phyloP scores from a whole-genome alignment of 768 basidiomycete species.

The Myochromella boudieri region DNA sequence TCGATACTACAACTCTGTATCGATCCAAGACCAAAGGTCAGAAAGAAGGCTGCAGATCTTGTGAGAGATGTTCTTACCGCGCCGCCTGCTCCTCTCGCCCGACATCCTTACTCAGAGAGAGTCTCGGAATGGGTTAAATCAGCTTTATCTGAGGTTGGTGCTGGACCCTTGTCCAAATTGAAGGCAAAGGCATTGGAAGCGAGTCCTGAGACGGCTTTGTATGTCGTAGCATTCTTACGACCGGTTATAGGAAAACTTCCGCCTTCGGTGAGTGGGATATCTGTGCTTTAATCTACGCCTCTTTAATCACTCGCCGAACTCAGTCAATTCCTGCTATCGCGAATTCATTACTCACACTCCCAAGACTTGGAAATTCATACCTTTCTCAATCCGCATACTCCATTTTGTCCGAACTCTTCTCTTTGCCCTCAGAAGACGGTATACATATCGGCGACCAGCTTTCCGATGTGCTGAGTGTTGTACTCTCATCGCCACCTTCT shows the following conservation, averaged over 20 bases:
- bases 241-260: slow-evolving; percentile 63
- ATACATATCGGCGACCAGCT: slow-evolving; percentile 53
- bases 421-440: slow-evolving; percentile 49
- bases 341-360: slow-evolving; percentile 72
- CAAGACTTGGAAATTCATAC: slow-evolving; percentile 86
- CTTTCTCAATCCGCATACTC: slow-evolving; percentile 87
- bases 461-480: slow-evolving; percentile 59
- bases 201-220: slow-evolving; percentile 73
- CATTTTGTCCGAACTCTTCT: slow-evolving; percentile 80
- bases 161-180: slow-evolving; percentile 58
- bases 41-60: slow-evolving; percentile 86
- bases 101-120: slow-evolving; percentile 85
- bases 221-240: slow-evolving; percentile 71
- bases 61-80: slow-evolving; percentile 73
- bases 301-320: neutral
- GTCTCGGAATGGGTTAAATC: slow-evolving; percentile 78
- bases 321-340: slow-evolving; percentile 78
- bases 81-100: slow-evolving; percentile 73
- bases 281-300: neutral
- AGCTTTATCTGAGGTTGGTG: slow-evolving; percentile 63
- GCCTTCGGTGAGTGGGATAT: slow-evolving; percentile 56
- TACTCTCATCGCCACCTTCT: slow-evolving; percentile 68
- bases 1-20: slow-evolving; percentile 80
- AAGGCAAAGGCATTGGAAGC: slow-evolving; percentile 57
- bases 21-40: slow-evolving; percentile 92